Base-by-base conservation (phyloP, 139 green algal genomes). In the Chlamydomonas sphaeroides region DNA sequence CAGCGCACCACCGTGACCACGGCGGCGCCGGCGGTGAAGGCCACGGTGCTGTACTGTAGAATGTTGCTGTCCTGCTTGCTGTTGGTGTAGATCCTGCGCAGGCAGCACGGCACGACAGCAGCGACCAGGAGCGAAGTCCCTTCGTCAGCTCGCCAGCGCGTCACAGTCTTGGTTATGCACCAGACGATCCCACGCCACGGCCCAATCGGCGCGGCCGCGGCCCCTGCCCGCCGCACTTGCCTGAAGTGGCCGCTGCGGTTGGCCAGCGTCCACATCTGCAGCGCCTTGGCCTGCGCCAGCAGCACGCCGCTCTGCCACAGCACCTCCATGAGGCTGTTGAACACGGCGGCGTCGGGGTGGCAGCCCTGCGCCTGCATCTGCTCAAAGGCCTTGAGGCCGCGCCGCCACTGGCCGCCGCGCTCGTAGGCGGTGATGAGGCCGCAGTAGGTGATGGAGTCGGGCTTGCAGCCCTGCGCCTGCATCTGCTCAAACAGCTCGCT, bases 401-500 rank as follows among this genome's bases (percentile, higher is more conserved):
- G 84, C 15, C 87, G 84, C 87, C 90, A 95, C 83, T 93, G 89
- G 7, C 85, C 88, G n/a, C 88, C 91, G 17, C 84, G 80, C 80
- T 94, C 86, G 72, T 91, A 91, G 21, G 93, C 93, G 1, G 89
- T 84, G 48, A 98, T 92, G 32, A 98, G 88, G 10, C 90, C 91
- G 53, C 84, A 89, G 87, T 93, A 97, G 49, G 94, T 96, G 83
- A 96, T 91, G 68, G 86, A 65, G 84, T 98, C 94, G 2, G 93
- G 94, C 71, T 87, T 89, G 83, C 90, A 94, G 33, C 92, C 87
- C 77, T 91, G 79, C 65, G 84, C 49, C 39, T 86, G 76, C 94
- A 98, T 97, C 78, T 92, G 86, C 83, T 92, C 89, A 80, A 98
- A 94, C 68, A 94, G 80, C 74, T 96, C 92, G 25, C 71, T 83